phyloP scores from a whole-genome alignment of 1,284 basidiomycete genomes.

The Mixia osmundae region DNA sequence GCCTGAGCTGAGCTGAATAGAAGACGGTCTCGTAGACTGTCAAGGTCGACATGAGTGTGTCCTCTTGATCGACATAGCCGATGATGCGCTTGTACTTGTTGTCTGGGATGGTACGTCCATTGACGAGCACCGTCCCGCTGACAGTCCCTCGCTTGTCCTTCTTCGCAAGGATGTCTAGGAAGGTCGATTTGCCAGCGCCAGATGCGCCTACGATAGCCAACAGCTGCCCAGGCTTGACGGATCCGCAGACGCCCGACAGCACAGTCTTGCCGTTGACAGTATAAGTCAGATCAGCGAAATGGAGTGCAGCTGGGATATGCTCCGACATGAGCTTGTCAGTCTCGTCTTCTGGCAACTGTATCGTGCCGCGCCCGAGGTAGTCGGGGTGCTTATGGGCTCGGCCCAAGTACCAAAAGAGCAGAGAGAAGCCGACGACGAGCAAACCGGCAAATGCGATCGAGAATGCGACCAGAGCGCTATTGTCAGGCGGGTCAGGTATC shows the following conservation, averaged over 20 bases:
- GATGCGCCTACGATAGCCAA: conserved; percentile 91
- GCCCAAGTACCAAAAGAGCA: conserved; percentile 63
- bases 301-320: conserved; percentile 73
- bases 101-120: conserved; percentile 53
- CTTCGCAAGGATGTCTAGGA: conserved; percentile 81
- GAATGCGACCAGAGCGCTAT: conserved; percentile 53
- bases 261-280: conserved; percentile 42
- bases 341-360: conserved; percentile 39
- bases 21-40: conserved; percentile 94
- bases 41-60: conserved; percentile 82
- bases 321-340: conserved; percentile 67
- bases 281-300: conserved; percentile 70
- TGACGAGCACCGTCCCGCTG: conserved; percentile 52
- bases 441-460: conserved; percentile 51
- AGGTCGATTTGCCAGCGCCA: conserved; percentile 86
- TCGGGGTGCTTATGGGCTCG: conserved; percentile 34
- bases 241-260: conserved; percentile 54
- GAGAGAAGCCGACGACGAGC: conserved; percentile 29
- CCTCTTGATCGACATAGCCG: conserved; percentile 94
- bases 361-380: conserved; percentile 28
- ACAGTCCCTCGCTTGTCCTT: conserved; percentile 63
- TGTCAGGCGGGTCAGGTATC: conserved; percentile 35
- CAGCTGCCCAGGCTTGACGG: conserved; percentile 61
- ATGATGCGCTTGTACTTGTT: conserved; percentile 58
- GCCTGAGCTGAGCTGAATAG: conserved; percentile 66